Evolutionary conservation across 1,284 basidiomycete genomes (phyloP), one percentile per base, ranked within the genome.

Genomic region (Peniophora sp.): DNA sequence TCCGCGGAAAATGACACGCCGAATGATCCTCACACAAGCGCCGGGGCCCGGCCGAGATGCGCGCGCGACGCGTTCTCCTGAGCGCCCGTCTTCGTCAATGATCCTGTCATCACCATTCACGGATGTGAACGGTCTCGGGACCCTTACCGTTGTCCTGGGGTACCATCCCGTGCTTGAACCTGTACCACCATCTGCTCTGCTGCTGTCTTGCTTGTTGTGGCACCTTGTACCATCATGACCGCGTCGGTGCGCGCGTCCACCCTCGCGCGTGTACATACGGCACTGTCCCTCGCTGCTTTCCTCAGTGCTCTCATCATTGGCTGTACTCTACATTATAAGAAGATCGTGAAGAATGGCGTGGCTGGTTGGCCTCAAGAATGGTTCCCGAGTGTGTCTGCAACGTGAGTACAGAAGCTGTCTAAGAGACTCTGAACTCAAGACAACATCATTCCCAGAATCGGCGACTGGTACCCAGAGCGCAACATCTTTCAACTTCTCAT

Each of bases 381-480:
- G 88, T 93, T 91, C 62, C 93, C 92, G 5, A 92, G 89, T 3
- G 93, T 97, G 3, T 95, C 92, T 24, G 91, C 93, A 9, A 92
- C 92, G 87, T 91, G 63, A 62, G 85, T 75, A 17, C 37, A n/a
- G n/a, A n/a, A n/a, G 37, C 15, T 20, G 15, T 15, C 37, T 20
- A 15, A 41, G 42, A 14, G 23, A 24, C 20, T 36, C 18, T 15
- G 35, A 3, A n/a, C n/a, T 12, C 10, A 15, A 41, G 55, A 24
- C 18, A 54, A 47, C 15, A 15, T 9, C 47, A 12, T 15, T 23
- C 37, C 22, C 53, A 92, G 88, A 2, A 89, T 94, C 55, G 93
- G 93, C 2, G 93, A 97, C 69, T 94, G 91, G 85, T 92, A 88
- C 55, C 91, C 90, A 18, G 88, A 96, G 57, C 76, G 92, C 53